Evolutionary conservation across 805 yeast genomes (phyloP), one percentile per base, ranked within the genome.

Genomic region (Kodamaea kaohsiungensis): DNA sequence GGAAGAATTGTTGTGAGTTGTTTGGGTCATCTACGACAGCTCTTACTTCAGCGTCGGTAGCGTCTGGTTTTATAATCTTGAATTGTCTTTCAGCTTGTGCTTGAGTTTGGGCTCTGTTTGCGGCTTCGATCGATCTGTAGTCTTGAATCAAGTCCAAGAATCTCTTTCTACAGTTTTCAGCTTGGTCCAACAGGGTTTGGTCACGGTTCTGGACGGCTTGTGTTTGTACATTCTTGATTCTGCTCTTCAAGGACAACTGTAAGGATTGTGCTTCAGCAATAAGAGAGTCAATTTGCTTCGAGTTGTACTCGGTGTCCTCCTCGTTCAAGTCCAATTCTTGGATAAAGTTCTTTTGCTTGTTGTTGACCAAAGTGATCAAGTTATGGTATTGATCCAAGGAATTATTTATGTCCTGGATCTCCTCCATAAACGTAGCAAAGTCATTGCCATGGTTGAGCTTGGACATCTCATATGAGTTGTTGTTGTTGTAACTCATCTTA

Each of bases 21-120:
- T 48, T 49, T 53, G 83, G 84, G 65, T 91, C 96, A 62, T 87
- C 92, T 55, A 92, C 86, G 49, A 92, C 96, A 51, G 87, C 89
- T 60, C 83, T 84, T 57, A 93, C 89, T 75, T 93, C 96, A 49
- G 80, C 88, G 25, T 88, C 88, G 16, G 93, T 81, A 3, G 96
- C 95, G 57, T 86, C 88, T 7, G 96, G 96, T 65, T 86, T 88
- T 59, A 90, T 95, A 65, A 95, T 89, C 67, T 85, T 86, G 77
- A 88, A 92, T 79, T 93, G 98, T 71, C 97, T 86, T 65, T 87
- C 92, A 49, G 97, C 97, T 67, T 89, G 96, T 57, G 84, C 84
- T 69, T 88, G 86, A 70, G 89, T 90, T 64, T 87, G 85, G 69
- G 88, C 91, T 61, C 91, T 83, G 77, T 89, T 91, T 64, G 87